Conservation (phyloP, 1,284 basidiomycete genomes). For the Thecaphora thlaspeos region DNA sequence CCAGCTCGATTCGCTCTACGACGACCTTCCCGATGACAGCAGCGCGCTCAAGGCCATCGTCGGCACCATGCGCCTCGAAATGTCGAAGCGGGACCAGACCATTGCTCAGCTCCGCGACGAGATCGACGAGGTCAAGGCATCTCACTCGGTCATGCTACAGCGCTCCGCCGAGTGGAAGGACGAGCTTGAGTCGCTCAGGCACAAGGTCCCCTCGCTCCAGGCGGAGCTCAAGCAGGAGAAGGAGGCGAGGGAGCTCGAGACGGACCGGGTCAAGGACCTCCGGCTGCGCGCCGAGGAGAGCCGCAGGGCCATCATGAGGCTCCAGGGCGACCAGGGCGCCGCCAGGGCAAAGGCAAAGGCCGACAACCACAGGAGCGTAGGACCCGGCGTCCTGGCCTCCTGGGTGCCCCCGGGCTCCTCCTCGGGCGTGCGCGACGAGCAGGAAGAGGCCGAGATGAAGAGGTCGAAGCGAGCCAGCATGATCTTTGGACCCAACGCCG, state of each 20-base stretch:
- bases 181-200: slow-evolving; percentile 38
- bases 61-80: slow-evolving; percentile 35
- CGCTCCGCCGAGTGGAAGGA: slow-evolving; percentile 45
- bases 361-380: slow-evolving; percentile 29
- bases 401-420: slow-evolving; percentile 30
- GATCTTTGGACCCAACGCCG: slow-evolving; percentile 42
- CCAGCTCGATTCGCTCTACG: slow-evolving; percentile 36
- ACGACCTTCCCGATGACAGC: slow-evolving; percentile 25
- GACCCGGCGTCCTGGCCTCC: slow-evolving; percentile 1
- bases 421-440: slow-evolving; percentile 26
- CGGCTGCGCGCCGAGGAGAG: slow-evolving; percentile 50
- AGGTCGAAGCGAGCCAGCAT: slow-evolving; percentile 45
- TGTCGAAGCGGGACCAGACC: slow-evolving; percentile 18
- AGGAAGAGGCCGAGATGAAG: slow-evolving; percentile 34
- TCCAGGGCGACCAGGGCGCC: slow-evolving; percentile 43
- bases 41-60: slow-evolving; percentile 40
- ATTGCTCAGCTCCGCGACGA: slow-evolving; percentile 28
- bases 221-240: slow-evolving; percentile 18
- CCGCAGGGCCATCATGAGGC: slow-evolving; percentile 50
- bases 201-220: slow-evolving; percentile 20
- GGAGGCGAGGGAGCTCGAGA: slow-evolving; percentile 38
- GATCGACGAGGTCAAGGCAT: slow-evolving; percentile 35
- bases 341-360: slow-evolving; percentile 37
- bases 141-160: slow-evolving; percentile 36
- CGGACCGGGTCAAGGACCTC: slow-evolving; percentile 49